phyloP scores from a whole-genome alignment of 176 grass and related monocot species.

The Phragmites australis region DNA sequence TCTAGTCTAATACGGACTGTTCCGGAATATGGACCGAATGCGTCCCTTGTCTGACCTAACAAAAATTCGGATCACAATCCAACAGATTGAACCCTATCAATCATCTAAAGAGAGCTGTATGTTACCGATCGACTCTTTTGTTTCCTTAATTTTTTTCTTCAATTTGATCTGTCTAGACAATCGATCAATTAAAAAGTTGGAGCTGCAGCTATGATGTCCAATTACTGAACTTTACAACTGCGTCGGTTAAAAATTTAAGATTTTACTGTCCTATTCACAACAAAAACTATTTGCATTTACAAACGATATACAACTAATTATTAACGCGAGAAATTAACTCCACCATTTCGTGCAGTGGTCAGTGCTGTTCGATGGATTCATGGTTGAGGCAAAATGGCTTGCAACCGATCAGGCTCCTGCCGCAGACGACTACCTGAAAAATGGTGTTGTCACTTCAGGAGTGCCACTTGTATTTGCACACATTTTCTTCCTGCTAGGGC shows the following conservation, averaged over 20 bases:
- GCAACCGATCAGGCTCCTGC: constrained; percentile 31
- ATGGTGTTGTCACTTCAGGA: constrained; percentile 49
- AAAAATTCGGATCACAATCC: too few relatives aligned
- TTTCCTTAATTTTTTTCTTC: neutral
- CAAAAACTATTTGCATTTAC: too few relatives aligned
- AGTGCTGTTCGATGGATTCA: constrained; percentile 58
- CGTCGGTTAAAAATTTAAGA: too few relatives aligned
- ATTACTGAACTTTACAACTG: too few relatives aligned
- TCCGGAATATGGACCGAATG: too few relatives aligned
- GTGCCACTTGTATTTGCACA: constrained; percentile 19
- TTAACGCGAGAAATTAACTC: neutral
- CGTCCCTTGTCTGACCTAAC: too few relatives aligned
- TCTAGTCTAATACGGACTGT: too few relatives aligned
- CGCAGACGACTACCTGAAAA: constrained; percentile 51
- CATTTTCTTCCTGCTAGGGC: constrained; percentile 44
- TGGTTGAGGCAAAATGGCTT: constrained; percentile 65
- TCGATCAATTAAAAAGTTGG: neutral
- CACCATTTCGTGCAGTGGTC: constrained; percentile 44
- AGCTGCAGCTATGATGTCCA: too few relatives aligned
- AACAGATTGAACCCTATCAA: constrained; percentile 35
- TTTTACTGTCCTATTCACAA: too few relatives aligned
- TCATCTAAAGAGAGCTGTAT: constrained; percentile 50
- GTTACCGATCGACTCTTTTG: neutral
- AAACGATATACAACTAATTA: too few relatives aligned
- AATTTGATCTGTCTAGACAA: neutral